Evolutionary conservation across 768 basidiomycete genomes (phyloP).

Genomic region (Mycena galopus): DNA sequence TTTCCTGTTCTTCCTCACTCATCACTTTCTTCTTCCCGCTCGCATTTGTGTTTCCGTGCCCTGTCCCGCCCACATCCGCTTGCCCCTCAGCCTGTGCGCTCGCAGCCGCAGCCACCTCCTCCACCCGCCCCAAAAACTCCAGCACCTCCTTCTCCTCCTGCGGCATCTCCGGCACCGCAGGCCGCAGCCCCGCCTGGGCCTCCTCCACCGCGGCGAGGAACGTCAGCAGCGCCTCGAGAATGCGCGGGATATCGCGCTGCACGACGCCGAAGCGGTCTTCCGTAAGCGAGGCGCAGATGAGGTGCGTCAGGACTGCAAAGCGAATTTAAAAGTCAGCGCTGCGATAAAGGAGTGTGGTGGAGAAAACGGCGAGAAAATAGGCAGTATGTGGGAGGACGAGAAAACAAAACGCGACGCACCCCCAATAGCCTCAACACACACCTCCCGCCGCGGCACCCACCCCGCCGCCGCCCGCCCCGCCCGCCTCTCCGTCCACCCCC

Average conservation of each 20-base stretch:
- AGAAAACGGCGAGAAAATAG: neutral
- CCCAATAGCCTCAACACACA: constrained; percentile 73
- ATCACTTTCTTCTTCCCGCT: constrained; percentile 45
- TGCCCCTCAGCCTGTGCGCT: too few relatives aligned
- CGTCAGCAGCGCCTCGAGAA: constrained; percentile 80
- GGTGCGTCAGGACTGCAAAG: constrained; percentile 69
- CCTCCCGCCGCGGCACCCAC: constrained; percentile 69
- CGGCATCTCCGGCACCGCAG: constrained; percentile 48
- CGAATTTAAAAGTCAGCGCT: too few relatives aligned
- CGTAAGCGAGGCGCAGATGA: constrained; percentile 78
- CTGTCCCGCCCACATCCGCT: too few relatives aligned
- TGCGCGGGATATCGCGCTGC: constrained; percentile 86
- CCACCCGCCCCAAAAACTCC: constrained; percentile 65
- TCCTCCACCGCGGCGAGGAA: constrained; percentile 78
- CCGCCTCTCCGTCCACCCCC: constrained; percentile 74
- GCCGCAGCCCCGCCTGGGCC: constrained; percentile 67
- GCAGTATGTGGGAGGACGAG: neutral
- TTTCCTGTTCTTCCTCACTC: constrained; percentile 61
- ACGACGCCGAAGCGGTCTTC: constrained; percentile 89
- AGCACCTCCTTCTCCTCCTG: constrained; percentile 48
- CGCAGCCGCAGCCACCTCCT: constrained; percentile 48
- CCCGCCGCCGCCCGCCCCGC: constrained; percentile 65
- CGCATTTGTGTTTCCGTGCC: too few relatives aligned
- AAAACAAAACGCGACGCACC: constrained; percentile 54
- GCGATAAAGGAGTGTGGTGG: too few relatives aligned